phyloP scores from a whole-genome alignment of 2,329 filamentous ascomycete species.

The Diaporthe ilicicola region DNA sequence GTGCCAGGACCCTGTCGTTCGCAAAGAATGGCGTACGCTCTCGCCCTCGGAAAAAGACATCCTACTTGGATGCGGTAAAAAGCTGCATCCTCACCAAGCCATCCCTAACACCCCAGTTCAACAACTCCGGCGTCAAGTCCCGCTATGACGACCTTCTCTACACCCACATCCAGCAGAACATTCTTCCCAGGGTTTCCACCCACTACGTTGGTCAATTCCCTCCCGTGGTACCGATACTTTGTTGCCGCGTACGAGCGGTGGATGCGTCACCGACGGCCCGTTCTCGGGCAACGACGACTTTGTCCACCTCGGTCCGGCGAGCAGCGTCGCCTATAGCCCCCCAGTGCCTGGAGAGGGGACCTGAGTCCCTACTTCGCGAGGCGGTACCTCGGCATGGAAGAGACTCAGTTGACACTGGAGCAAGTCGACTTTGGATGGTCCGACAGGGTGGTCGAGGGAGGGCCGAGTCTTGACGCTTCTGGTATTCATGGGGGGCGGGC shows the following conservation, averaged over 20 bases:
- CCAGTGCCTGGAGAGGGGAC: background rate
- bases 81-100: background rate
- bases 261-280: background rate
- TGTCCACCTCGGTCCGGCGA: background rate
- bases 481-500: background rate
- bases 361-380: background rate
- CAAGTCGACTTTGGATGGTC: background rate
- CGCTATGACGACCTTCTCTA: background rate
- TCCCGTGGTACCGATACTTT: conserved; percentile 44
- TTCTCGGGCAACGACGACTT: background rate
- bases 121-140: background rate
- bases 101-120: background rate
- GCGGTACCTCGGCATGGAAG: background rate
- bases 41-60: background rate
- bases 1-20: background rate
- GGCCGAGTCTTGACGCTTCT: background rate
- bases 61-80: background rate
- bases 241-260: conserved; percentile 40
- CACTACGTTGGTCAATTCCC: conserved; percentile 27
- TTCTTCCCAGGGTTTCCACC: too few relatives aligned
- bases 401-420: background rate
- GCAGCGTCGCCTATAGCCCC: background rate
- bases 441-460: background rate
- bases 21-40: background rate
- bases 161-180: conserved; percentile 1